Percentiles rank a stretch among this genome's conserved stretches.
phyloP scores from a whole-genome alignment of 768 basidiomycete genomes.

The Clitopilus passeckerianus region DNA sequence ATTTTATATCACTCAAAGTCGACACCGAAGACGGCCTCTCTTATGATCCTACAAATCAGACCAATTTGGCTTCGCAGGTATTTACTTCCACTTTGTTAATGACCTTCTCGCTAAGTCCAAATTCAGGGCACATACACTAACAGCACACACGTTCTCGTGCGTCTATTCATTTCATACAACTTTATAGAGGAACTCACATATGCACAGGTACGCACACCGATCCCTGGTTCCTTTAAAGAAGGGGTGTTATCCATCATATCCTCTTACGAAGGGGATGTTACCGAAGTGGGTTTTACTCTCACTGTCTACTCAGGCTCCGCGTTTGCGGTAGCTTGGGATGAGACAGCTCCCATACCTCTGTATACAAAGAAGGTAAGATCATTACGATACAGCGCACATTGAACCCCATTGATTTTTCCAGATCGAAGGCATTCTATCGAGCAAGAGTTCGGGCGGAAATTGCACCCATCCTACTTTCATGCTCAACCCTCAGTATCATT shows the following conservation, averaged over 20 bases:
- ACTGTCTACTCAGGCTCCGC: constrained; percentile 44
- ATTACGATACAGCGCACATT: neutral
- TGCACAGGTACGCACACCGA: constrained; percentile 27
- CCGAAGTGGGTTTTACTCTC: constrained; percentile 65
- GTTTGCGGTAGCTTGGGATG: constrained; percentile 41
- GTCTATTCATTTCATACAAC: constrained; percentile 3
- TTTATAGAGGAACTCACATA: neutral
- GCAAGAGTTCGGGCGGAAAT: constrained; percentile 81
- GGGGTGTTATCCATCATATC: constrained; percentile 50
- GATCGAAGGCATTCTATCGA: constrained; percentile 60
- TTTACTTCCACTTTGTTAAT: neutral
- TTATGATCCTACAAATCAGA: constrained; percentile 20
- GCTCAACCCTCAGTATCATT: constrained; percentile 84
- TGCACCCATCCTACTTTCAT: constrained; percentile 76
- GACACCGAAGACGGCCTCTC: constrained; percentile 39
- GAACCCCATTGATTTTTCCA: constrained; percentile 17
- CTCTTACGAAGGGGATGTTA: constrained; percentile 64
- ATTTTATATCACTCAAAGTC: constrained; percentile 64
- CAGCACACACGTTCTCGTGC: constrained; percentile 43
- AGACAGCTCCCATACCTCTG: constrained; percentile 29
- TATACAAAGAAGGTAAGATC: constrained; percentile 33
- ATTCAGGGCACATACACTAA: constrained; percentile 47
- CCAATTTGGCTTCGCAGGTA: constrained; percentile 35
- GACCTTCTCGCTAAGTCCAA: neutral
- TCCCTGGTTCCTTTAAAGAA: constrained; percentile 27